Evolutionary conservation across 148 eudicot genomes (phyloP), one percentile per base, ranked within the genome.

Genomic region (Camellia japonica): DNA sequence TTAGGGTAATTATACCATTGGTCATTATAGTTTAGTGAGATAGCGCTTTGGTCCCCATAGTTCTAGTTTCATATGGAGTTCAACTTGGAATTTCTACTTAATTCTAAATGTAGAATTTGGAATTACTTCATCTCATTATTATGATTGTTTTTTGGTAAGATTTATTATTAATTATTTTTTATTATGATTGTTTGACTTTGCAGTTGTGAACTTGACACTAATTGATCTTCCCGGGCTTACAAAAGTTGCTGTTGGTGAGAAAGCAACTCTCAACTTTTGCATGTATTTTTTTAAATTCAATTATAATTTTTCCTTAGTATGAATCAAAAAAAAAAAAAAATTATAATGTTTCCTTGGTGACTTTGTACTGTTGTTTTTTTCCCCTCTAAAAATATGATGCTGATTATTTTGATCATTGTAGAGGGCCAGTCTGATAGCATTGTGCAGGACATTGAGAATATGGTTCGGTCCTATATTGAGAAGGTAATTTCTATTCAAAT

Each of bases 391-490:
- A 11, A 55, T 23, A 73, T 0, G 43, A 20, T 55, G 15, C 14
- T 71, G 41, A 71, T 38, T 74, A 38, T 3, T 41, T 74, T n/a
- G 47, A 56, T 74, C 18, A 15, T 67, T 75, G 80, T 54, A 81
- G 83, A 89, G 58, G 91, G 89, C 41, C 91, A 87, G 69, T 81
- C 82, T 64, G 91, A 89, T 1, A 87, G 88, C 80, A 81, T 89
- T 81, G 91, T 89, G 23, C 82, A 80, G 79, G 91, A 89, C 55
- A 89, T 89, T 79, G 91, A 89, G 54, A 86, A 86, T 79, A 89
- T 89, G 91, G 91, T 89, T 55, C 87, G 89, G 70, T 79, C 91
- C 18, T 89, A 68, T 81, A 84, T 89, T 84, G 90, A 87, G 81
- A 87, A 77, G 84, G 84, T 81, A 61, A 76, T 77, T 15, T 11